Base-by-base conservation (phyloP, 2,329 filamentous ascomycete genomes). In the Beauveria australis region DNA sequence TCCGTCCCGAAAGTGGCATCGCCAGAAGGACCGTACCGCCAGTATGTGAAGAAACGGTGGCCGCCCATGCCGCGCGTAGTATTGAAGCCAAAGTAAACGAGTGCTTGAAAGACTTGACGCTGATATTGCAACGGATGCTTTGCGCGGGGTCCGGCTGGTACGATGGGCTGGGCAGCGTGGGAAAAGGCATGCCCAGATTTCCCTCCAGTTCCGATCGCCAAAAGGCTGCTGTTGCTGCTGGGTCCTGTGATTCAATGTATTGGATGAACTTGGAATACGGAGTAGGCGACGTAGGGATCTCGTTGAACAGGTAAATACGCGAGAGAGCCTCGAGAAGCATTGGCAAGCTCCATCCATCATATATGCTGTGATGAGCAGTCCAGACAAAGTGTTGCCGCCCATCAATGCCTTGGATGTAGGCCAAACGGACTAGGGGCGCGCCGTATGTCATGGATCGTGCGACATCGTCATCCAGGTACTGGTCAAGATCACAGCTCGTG, bases 41-140 rank as follows among this genome's bases (percentile, higher is more conserved):
- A 63, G 75, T 69, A 59, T 76, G 75, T 3, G 73, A 63, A 0
- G 71, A 69, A 2, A 76, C 67, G 3, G 75, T 68, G 5, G 78
- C 51, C 14, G 66, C 59, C 67, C 67, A 69, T 10, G 67, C 67
- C 12, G 66, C 65, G 7, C 67, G 64, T 1, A 67, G 28, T 12
- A 66, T 55, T 1, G 63, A 58, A 5, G 64, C 61, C 46, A 37
- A 33, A 6, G 62, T 65, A 30, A 63, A 48, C 2, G 5, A 47
- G 3, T 18, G 26, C 7, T 40, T 57, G 5, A 16, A 12, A 24
- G 44, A 2, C 44, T 46, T 22, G 10, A 46, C n/a, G 10, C 19
- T 22, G 44, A 46, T 24, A 24, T 6, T 46, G 19, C 44, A 24
- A 22, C 44, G 44, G 2, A 46, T 46, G 19, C 8, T 46, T 22